Conservation (phyloP, 108 stramenopile species). For the Skeletonema tropicum region DNA sequence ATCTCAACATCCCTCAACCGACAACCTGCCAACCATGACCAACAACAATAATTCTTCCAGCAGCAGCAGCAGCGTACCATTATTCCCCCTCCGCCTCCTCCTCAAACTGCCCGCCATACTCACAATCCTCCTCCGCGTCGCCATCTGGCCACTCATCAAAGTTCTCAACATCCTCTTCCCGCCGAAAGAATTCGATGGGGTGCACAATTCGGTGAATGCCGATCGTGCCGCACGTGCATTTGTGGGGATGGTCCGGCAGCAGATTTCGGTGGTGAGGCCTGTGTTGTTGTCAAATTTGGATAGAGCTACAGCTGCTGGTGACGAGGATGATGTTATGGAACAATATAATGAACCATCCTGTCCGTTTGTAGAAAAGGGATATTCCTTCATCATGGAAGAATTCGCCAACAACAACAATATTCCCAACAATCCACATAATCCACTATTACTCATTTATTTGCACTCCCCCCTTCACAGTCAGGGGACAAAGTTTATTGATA, state of each 20-base stretch:
- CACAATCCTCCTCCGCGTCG: conserved; percentile 43
- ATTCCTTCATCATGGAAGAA: conserved; percentile 19
- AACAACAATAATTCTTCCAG: too few species aligned
- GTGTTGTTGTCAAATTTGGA: too few species aligned
- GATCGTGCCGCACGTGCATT: conserved; percentile 73
- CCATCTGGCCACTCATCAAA: conserved; percentile 57
- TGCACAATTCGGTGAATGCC: conserved; percentile 52
- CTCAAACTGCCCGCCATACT: conserved; percentile 27
- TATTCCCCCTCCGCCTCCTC: conserved; percentile 19
- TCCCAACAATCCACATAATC: conserved; percentile 5
- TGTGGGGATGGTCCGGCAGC: conserved; percentile 40
- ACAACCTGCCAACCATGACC: not conserved
- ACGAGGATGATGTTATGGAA: conserved; percentile 25
- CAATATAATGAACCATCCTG: conserved; percentile 51
- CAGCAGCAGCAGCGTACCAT: too few species aligned
- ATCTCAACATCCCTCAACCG: not conserved
- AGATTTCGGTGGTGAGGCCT: conserved; percentile 38
- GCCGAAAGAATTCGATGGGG: conserved; percentile 64
- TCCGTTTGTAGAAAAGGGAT: conserved; percentile 55
- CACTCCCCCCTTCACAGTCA: conserved; percentile 74
- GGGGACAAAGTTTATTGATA: conserved; percentile 43
- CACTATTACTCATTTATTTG: conserved; percentile 69
- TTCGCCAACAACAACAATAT: not conserved
- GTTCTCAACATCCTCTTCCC: conserved; percentile 50
- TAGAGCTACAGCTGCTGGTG: not conserved